A percentile compares a stretch with the other conserved stretches of the same genome.
phyloP scores from a whole-genome alignment of 805 yeast species.

The Starmerella sirachaensis region DNA sequence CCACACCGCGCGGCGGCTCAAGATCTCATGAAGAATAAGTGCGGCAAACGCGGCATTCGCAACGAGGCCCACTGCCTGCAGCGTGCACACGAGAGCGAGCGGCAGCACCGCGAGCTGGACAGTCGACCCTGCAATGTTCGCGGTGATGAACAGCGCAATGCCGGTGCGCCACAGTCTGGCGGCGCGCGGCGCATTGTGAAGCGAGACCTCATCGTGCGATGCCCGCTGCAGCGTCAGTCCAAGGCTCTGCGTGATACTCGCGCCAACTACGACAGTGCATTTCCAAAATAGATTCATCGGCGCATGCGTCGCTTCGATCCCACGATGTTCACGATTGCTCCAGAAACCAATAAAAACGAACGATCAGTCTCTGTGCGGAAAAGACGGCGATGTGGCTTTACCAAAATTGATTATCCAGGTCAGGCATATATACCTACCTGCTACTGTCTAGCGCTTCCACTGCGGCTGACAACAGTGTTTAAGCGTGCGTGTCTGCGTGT shows the following conservation, averaged over 20 bases:
- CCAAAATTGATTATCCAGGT: neutral
- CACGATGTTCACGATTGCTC: too few species aligned
- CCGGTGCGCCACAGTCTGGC: conserved; percentile 57
- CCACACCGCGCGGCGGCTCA: conserved; percentile 41
- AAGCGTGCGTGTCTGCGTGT: too few species aligned
- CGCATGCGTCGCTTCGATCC: neutral
- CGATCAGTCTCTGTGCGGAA: too few species aligned
- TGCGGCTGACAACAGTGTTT: too few species aligned
- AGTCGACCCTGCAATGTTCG: conserved; percentile 69
- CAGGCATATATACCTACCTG: too few species aligned
- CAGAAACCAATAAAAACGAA: too few species aligned
- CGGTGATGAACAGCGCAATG: conserved; percentile 51
- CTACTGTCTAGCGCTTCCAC: too few species aligned
- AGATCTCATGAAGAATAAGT: conserved; percentile 53
- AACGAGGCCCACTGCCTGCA: conserved; percentile 79
- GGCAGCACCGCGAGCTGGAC: conserved; percentile 80
- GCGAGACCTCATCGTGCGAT: conserved; percentile 39
- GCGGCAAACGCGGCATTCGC: conserved; percentile 70
- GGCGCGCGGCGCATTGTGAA: conserved; percentile 1
- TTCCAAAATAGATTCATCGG: conserved; percentile 11
- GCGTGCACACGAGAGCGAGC: conserved; percentile 62
- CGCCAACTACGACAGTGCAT: conserved; percentile 48
- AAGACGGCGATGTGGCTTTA: neutral
- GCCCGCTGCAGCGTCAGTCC: conserved; percentile 76
- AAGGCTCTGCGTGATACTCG: conserved; percentile 68